Conservation (phyloP, 139 green algal genomes). For the Klebsormidium nitens region DNA sequence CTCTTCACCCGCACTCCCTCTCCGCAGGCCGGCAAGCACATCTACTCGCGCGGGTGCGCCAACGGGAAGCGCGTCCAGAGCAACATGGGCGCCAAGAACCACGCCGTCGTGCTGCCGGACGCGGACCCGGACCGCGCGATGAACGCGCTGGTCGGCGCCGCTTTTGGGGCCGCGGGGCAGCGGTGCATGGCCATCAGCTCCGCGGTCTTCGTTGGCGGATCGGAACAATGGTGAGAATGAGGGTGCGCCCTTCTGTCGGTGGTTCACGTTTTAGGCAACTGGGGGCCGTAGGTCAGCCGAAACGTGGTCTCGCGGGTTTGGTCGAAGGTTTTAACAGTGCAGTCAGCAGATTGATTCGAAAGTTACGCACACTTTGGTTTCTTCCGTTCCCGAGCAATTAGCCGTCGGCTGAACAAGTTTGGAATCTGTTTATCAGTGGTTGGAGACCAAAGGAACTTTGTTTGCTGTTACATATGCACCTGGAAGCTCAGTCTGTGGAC, state of each 20-base stretch:
- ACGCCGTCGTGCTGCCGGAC: slow-evolving; percentile 92
- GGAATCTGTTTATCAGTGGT: too few species aligned
- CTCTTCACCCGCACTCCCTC: neutral
- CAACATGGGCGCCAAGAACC: slow-evolving; percentile 97
- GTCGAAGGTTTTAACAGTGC: neutral
- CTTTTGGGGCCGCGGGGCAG: slow-evolving; percentile 92
- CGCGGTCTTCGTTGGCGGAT: slow-evolving; percentile 78
- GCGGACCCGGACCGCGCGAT: slow-evolving; percentile 69
- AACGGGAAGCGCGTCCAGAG: slow-evolving; percentile 86
- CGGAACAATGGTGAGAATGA: slow-evolving; percentile 18
- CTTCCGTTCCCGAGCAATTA: too few species aligned
- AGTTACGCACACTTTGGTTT: too few species aligned
- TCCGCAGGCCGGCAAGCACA: slow-evolving; percentile 62
- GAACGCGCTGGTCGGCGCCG: slow-evolving; percentile 73
- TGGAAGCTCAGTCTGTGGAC: too few species aligned
- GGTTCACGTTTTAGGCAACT: too few species aligned
- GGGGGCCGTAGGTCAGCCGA: too few species aligned
- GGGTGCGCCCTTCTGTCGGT: too few species aligned
- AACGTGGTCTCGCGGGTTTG: neutral
- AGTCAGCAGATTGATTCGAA: too few species aligned
- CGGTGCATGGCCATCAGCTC: slow-evolving; percentile 94
- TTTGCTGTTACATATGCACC: too few species aligned
- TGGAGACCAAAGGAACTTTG: too few species aligned
- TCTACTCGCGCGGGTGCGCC: slow-evolving; percentile 69
- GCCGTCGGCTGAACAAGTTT: too few species aligned